Evolutionary conservation across 2,329 filamentous ascomycete genomes (phyloP).

Genomic region (Neonectria ditissima): DNA sequence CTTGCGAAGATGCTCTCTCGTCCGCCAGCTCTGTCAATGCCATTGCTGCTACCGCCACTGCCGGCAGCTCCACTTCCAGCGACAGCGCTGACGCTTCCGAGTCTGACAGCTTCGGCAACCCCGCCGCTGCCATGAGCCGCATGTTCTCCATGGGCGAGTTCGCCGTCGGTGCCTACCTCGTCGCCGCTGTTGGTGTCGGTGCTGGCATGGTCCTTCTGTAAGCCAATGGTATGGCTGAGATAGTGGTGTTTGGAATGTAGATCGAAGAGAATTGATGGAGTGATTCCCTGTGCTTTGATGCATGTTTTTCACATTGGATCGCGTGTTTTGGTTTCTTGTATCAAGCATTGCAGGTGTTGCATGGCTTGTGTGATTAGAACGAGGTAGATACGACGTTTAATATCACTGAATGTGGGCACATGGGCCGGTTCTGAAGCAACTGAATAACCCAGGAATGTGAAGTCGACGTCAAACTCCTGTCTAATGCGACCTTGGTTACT

Average conservation of each 20-base stretch:
- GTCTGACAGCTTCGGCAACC: constrained; percentile 52
- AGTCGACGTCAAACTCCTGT: too few species aligned
- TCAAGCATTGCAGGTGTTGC: constrained; percentile 47
- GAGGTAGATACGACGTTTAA: constrained; percentile 42
- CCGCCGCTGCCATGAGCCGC: constrained; percentile 51
- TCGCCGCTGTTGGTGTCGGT: constrained; percentile 64
- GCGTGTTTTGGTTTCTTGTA: constrained; percentile 40
- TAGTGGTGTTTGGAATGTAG: constrained; percentile 16
- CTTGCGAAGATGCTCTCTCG: constrained; percentile 70
- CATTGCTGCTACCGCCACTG: constrained; percentile 59
- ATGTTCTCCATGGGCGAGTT: constrained; percentile 61
- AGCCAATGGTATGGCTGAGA: constrained; percentile 33
- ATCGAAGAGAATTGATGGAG: constrained; percentile 31
- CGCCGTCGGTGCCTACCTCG: constrained; percentile 62
- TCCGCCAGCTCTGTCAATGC: constrained; percentile 71
- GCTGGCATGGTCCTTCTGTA: constrained; percentile 67
- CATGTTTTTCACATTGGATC: constrained; percentile 32
- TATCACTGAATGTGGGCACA: constrained; percentile 37
- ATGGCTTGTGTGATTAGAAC: constrained; percentile 43
- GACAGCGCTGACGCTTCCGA: constrained; percentile 32
- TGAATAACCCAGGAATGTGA: too few species aligned
- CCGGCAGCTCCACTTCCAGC: constrained; percentile 47
- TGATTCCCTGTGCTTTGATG: constrained; percentile 35
- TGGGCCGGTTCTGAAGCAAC: constrained; percentile 30
- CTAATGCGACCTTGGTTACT: too few species aligned